A percentile compares a stretch with the other conserved stretches of the same genome.
Conservation (phyloP, 2,329 filamentous ascomycete species). For the Phaeomoniella chlamydospora region DNA sequence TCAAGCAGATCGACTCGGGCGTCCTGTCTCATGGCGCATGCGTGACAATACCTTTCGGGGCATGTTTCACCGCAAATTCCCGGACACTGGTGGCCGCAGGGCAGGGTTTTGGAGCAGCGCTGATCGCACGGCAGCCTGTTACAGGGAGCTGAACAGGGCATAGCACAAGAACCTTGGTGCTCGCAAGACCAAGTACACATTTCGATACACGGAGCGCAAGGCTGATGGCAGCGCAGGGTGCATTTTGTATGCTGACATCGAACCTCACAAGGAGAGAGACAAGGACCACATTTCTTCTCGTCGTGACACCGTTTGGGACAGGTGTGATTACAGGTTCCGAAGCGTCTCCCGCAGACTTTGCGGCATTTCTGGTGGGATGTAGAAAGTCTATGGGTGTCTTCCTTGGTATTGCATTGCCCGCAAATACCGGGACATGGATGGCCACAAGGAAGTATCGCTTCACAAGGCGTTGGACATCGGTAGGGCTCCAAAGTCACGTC, state of each 20-base stretch:
- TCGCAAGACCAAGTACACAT: slow-evolving; percentile 40
- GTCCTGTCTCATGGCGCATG: slow-evolving; percentile 33
- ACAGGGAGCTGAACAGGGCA: slow-evolving; percentile 55
- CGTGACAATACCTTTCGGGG: slow-evolving; percentile 41
- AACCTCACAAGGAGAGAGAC: slow-evolving; percentile 7
- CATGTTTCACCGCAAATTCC: slow-evolving; percentile 52
- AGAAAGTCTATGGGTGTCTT: slow-evolving; percentile 12
- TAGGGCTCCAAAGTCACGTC: slow-evolving; percentile 29
- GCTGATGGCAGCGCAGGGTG: slow-evolving; percentile 39
- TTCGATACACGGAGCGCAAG: slow-evolving; percentile 48
- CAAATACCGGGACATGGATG: slow-evolving; percentile 41
- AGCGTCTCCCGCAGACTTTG: slow-evolving; percentile 34
- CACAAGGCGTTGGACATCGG: slow-evolving; percentile 36
- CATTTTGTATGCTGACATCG: slow-evolving; percentile 25
- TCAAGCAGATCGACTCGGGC: slow-evolving; percentile 42
- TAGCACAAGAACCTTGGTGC: slow-evolving; percentile 31
- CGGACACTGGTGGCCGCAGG: slow-evolving; percentile 51
- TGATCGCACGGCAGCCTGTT: slow-evolving; percentile 49
- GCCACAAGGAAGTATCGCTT: slow-evolving; percentile 35
- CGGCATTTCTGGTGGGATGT: slow-evolving; percentile 32
- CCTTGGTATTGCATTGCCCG: slow-evolving; percentile 28
- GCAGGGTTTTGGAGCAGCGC: slow-evolving; percentile 38
- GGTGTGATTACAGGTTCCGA: slow-evolving; percentile 40
- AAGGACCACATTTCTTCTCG: slow-evolving; percentile 14
- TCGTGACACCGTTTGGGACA: slow-evolving; percentile 41